phyloP scores from a whole-genome alignment of 148 eudicot genomes.

The Spergularia bocconei region DNA sequence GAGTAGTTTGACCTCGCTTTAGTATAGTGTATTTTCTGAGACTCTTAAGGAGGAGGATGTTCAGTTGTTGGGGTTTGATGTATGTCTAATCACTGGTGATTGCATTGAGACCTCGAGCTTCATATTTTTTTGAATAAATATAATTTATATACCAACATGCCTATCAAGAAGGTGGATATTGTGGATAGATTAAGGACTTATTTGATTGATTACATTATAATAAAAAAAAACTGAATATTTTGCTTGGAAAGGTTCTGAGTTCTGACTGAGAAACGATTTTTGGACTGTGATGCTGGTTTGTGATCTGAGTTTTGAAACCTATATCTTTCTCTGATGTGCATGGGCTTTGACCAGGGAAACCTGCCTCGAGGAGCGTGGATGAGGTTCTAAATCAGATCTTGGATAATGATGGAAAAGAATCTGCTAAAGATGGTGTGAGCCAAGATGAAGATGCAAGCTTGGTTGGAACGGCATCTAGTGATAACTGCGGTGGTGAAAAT shows the following conservation, averaged over 20 bases:
- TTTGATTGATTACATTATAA: no score
- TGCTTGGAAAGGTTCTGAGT: no score
- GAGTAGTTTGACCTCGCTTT: background rate
- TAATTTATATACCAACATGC: no score
- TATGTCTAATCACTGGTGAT: background rate
- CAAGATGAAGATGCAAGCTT: constrained; percentile 39
- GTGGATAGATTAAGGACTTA: no score
- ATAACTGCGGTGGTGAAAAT: constrained; percentile 30
- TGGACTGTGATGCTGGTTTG: background rate
- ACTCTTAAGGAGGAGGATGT: background rate
- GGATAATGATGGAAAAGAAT: constrained; percentile 47
- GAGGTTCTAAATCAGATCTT: constrained; percentile 59
- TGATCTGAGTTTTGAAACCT: constrained; percentile 3
- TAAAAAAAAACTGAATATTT: no score
- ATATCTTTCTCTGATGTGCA: constrained; percentile 23
- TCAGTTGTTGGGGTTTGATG: background rate
- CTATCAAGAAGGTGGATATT: no score
- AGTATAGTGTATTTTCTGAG: background rate
- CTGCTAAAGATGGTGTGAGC: constrained; percentile 28
- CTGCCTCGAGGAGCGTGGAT: constrained; percentile 51
- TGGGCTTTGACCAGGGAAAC: constrained; percentile 51
- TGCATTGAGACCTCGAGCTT: background rate
- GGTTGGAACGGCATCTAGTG: constrained; percentile 32
- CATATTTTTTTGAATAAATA: no score
- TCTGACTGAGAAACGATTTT: no score